Conservation (phyloP, 495 filamentous ascomycete species). For the Podospora sp. region DNA sequence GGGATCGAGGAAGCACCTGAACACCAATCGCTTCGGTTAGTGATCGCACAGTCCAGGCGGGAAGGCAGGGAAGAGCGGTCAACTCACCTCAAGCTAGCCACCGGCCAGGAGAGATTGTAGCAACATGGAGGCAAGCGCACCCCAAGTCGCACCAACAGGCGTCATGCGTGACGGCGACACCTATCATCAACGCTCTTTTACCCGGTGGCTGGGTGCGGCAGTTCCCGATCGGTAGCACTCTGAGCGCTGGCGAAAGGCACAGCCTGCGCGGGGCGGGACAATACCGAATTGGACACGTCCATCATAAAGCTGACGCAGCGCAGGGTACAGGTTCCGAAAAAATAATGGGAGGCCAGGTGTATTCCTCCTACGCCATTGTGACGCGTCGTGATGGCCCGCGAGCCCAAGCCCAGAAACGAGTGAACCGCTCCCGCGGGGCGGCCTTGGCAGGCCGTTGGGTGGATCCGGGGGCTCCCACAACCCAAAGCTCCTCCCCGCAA, state of each 20-base stretch:
- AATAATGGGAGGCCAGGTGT: neutral
- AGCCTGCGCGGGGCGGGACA: neutral
- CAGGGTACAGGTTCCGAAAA: neutral
- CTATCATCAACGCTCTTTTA: slow-evolving; percentile 1
- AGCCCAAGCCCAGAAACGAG: neutral
- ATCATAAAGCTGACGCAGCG: neutral
- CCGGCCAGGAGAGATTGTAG: neutral
- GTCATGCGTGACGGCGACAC: neutral
- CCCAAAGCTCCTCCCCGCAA: neutral
- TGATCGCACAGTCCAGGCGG: neutral
- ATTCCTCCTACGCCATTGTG: neutral
- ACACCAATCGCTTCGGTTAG: neutral
- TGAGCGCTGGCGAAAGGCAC: neutral
- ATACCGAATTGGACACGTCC: neutral
- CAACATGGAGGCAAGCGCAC: neutral
- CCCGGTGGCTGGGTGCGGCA: neutral
- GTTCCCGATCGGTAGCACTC: neutral
- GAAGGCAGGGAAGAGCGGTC: neutral
- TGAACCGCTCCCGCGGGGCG: neutral
- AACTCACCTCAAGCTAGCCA: neutral
- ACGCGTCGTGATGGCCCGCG: neutral
- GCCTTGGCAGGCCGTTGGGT: neutral
- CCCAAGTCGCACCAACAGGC: neutral
- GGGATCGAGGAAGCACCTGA: neutral
- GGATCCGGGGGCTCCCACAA: neutral